Evolutionary conservation across 2,329 filamentous ascomycete species (phyloP).

Genomic region (Arthrobotrys entomopaga): DNA sequence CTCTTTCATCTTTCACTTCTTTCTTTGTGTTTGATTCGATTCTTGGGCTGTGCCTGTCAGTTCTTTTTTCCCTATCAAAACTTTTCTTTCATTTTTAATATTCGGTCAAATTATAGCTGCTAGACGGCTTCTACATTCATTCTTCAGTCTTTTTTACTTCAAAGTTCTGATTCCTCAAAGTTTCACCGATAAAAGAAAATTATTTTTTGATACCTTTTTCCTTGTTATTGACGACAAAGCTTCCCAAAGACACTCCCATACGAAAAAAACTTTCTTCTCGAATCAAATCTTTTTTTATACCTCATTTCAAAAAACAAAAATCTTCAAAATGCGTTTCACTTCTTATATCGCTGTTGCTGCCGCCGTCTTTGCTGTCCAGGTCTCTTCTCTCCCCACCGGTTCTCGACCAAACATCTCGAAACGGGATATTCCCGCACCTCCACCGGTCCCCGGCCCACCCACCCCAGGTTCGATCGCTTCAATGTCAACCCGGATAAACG

Average conservation of each 20-base stretch:
- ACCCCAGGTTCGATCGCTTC: neutral
- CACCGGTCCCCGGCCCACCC: too few species aligned
- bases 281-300: constrained; percentile 4
- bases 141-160: constrained; percentile 22
- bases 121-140: constrained; percentile 39
- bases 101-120: constrained; percentile 40
- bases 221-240: neutral
- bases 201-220: constrained; percentile 19
- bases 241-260: neutral
- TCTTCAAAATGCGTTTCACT: constrained; percentile 45
- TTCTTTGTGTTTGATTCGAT: constrained; percentile 14
- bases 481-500: constrained; percentile 15
- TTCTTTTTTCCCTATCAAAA: constrained; percentile 43
- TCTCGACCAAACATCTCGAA: constrained; percentile 13
- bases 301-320: constrained; percentile 1
- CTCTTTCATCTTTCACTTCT: constrained; percentile 7
- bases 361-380: constrained; percentile 32
- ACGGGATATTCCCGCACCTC: constrained; percentile 17
- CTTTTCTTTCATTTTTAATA: constrained; percentile 43
- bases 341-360: constrained; percentile 28
- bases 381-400: constrained; percentile 27
- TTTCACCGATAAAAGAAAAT: constrained; percentile 10
- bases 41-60: constrained; percentile 51
- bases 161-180: constrained; percentile 7
- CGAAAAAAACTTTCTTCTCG: constrained; percentile 2